These are phyloP conservation scores for Pneumocystis carinii DNA, from an alignment of 1,139 yeast species.

Conservation along the genomic window DNA sequence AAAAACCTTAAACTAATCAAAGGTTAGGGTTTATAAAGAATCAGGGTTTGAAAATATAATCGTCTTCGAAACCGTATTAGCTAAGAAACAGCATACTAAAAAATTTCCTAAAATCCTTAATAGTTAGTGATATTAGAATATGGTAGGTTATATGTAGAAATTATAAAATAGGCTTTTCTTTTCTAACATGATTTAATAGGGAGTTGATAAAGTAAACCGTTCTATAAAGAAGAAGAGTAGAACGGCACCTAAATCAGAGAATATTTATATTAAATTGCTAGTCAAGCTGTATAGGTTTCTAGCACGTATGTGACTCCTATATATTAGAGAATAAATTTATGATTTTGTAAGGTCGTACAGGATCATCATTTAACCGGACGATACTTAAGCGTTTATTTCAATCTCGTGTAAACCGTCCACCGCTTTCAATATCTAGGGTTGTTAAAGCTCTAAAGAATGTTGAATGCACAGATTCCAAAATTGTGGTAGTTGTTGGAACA, in stretches of 20 bases:
- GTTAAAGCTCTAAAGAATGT: constrained; percentile 50
- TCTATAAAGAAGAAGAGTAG: constrained; percentile 95
- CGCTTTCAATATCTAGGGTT: constrained; percentile 89
- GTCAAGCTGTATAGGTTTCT: constrained; percentile 97
- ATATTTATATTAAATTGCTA: constrained; percentile 93
- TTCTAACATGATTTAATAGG: constrained; percentile 40
- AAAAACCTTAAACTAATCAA: no score
- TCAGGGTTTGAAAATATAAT: no score
- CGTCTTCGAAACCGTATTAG: not conserved
- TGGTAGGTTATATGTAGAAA: not conserved
- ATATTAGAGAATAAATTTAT: not conserved
- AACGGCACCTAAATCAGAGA: constrained; percentile 98
- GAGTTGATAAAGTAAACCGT: constrained; percentile 94
- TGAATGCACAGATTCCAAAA: constrained; percentile 68
- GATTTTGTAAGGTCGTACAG: constrained; percentile 50
- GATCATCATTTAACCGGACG: constrained; percentile 92
- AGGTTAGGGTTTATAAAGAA: not conserved
- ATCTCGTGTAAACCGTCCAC: constrained; percentile 98
- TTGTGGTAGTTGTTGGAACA: constrained; percentile 97
- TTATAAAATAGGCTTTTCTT: not conserved
- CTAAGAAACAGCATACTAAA: not conserved
- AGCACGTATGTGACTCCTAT: constrained; percentile 69
- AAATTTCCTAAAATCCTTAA: not conserved
- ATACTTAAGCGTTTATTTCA: constrained; percentile 87
- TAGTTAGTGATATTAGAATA: not conserved